Evolutionary conservation across 257 asterid genomes (phyloP).

Genomic region (Capsicum baccatum): DNA sequence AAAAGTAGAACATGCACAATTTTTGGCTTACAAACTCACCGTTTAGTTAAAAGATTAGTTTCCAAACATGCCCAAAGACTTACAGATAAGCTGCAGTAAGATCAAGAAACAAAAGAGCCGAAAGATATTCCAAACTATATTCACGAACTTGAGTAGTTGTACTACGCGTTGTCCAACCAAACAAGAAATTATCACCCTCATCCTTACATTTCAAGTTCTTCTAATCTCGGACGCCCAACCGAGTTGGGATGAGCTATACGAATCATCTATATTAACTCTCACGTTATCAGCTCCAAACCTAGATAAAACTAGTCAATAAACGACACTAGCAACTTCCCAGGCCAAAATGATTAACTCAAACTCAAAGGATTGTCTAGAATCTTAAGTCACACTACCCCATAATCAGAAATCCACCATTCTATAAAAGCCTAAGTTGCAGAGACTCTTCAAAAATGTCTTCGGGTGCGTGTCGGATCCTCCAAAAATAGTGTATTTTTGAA

Average conservation of each 20-base stretch:
- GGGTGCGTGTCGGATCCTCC: no score
- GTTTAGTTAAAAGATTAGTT: background rate
- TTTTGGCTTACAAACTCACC: background rate
- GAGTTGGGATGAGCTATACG: background rate
- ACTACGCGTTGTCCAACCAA: background rate
- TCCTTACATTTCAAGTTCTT: background rate
- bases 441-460: no score
- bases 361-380: background rate
- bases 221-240: background rate
- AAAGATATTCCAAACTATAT: background rate
- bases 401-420: slow-evolving; percentile 11
- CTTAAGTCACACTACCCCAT: background rate
- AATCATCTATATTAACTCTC: background rate
- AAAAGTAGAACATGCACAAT: background rate
- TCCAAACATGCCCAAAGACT: background rate
- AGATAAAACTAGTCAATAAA: background rate
- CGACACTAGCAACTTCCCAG: background rate
- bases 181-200: background rate
- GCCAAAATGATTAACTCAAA: background rate
- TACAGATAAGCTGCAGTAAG: slow-evolving; percentile 7
- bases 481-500: no score
- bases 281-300: background rate
- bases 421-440: no score
- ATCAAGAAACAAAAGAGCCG: background rate
- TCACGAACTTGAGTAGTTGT: background rate